Conservation (phyloP, 2,329 filamentous ascomycete species). For the Elsinoe fawcettii region DNA sequence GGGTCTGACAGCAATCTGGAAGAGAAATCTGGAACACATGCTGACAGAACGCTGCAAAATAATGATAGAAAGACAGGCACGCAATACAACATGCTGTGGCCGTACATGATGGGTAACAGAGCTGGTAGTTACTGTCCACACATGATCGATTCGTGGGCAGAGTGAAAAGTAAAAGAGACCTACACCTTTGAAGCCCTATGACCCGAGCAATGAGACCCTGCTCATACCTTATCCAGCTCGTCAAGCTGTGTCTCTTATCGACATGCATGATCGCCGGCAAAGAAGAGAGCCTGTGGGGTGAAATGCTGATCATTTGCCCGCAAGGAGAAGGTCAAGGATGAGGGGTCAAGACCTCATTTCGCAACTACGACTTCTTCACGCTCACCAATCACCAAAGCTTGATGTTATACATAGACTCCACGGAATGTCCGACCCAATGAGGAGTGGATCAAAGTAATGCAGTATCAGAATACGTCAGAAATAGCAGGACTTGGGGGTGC, state of each 20-base stretch:
- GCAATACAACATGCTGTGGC: neutral
- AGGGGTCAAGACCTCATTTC: neutral
- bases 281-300: neutral
- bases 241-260: neutral
- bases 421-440: neutral
- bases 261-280: neutral
- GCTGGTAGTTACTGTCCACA: neutral
- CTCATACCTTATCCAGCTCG: neutral
- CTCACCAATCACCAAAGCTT: neutral
- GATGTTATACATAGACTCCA: neutral
- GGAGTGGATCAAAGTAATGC: neutral
- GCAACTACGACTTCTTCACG: neutral
- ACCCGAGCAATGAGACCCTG: neutral
- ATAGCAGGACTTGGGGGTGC: neutral
- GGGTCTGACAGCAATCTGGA: neutral
- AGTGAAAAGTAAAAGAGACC: neutral
- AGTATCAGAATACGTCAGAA: neutral
- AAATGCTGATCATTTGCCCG: slow-evolving; percentile 1
- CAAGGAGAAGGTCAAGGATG: neutral
- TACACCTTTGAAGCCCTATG: neutral
- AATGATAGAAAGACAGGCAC: neutral
- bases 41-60: neutral
- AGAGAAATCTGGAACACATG: slow-evolving; percentile 1
- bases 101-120: neutral
- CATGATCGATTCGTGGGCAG: neutral